Evolutionary conservation across 2,329 filamentous ascomycete genomes (phyloP).

Genomic region (Fusarium haematococcum): DNA sequence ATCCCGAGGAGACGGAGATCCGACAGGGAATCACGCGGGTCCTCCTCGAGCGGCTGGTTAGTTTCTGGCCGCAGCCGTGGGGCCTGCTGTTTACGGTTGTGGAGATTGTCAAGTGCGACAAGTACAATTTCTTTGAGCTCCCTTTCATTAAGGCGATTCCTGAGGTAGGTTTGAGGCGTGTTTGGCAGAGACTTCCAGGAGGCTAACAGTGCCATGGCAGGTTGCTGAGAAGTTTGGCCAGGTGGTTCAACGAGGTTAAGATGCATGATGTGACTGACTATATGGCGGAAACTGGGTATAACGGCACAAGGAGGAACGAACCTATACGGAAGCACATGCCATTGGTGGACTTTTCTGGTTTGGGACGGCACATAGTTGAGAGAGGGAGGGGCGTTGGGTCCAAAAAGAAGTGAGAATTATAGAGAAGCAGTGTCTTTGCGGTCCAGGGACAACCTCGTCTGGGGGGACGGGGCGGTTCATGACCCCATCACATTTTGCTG

Average conservation of each 20-base stretch:
- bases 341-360: conserved; percentile 40
- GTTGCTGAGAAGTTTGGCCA: conserved; percentile 53
- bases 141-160: conserved; percentile 91
- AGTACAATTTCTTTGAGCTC: conserved; percentile 91
- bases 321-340: conserved; percentile 26
- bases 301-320: conserved; percentile 29
- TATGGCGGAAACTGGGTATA: conserved; percentile 16
- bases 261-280: conserved; percentile 2
- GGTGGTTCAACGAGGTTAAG: conserved; percentile 50
- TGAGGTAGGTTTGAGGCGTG: conserved; percentile 69
- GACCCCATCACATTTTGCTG: conserved; percentile 38
- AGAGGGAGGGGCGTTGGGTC: conserved; percentile 40
- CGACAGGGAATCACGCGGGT: conserved; percentile 92
- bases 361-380: conserved; percentile 39
- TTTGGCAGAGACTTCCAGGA: no score
- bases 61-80: conserved; percentile 95
- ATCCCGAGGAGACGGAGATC: conserved; percentile 82
- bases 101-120: conserved; percentile 91
- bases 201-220: conserved; percentile 37
- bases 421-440: conserved; percentile 39
- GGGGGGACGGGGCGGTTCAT: conserved; percentile 38
- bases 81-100: conserved; percentile 89
- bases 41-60: conserved; percentile 86
- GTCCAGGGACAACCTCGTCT: conserved; percentile 37
- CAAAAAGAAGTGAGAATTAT: conserved; percentile 45